Evolutionary conservation across 2,329 filamentous ascomycete genomes (phyloP).

Genomic region (Bipolaris zeicola): DNA sequence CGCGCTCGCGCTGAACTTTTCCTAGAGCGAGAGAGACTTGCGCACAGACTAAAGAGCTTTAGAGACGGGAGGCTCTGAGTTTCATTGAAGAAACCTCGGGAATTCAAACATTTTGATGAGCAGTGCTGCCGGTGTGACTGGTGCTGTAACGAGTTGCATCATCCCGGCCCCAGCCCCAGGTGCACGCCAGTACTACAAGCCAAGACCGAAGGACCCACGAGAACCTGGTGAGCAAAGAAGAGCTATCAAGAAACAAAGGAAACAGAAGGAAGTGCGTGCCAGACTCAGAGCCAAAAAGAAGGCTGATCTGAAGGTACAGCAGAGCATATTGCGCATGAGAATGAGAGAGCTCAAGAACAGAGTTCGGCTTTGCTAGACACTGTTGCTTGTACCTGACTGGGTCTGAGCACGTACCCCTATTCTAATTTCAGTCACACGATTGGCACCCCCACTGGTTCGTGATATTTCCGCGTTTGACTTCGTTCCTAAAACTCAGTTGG

Average conservation of each 20-base stretch:
- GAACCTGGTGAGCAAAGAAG: not conserved
- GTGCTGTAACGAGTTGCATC: constrained; percentile 1
- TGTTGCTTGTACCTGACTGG: not conserved
- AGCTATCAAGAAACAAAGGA: constrained; percentile 4
- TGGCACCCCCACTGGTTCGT: no score
- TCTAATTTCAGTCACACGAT: no score
- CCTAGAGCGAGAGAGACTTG: constrained; percentile 2
- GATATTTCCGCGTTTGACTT: no score
- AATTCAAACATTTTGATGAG: constrained; percentile 5
- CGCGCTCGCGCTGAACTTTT: not conserved
- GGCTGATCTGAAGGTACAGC: not conserved
- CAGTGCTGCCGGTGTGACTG: constrained; percentile 3
- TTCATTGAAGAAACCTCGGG: not conserved
- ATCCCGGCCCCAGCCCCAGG: constrained; percentile 5
- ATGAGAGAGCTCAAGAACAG: constrained; percentile 1
- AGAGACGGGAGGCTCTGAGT: not conserved
- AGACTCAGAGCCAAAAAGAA: not conserved
- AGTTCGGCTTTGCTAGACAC: constrained; percentile 1
- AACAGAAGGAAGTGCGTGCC: not conserved
- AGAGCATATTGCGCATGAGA: not conserved
- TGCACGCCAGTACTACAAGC: not conserved
- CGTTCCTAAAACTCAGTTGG: no score
- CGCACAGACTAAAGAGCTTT: constrained; percentile 5
- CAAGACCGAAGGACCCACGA: not conserved
- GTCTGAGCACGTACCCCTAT: no score